Conservation (phyloP, 2,329 filamentous ascomycete species). For the Fusarium clavum region DNA sequence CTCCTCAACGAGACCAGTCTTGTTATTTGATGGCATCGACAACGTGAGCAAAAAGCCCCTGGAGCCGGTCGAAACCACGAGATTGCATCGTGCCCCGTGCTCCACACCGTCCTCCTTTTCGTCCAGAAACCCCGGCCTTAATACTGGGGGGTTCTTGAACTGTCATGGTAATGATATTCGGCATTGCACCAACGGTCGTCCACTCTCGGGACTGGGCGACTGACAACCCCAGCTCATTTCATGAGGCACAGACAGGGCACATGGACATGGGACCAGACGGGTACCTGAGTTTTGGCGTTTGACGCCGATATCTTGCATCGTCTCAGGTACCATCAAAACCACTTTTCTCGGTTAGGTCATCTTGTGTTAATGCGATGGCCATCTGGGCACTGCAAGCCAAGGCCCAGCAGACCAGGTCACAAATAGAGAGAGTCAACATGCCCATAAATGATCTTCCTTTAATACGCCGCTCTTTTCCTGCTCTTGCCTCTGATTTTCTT, state of each 20-base stretch:
- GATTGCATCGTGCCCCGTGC: constrained; percentile 44
- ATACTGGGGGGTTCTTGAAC: constrained; percentile 25
- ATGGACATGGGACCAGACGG: constrained; percentile 16
- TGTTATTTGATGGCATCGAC: constrained; percentile 24
- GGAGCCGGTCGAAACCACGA: constrained; percentile 37
- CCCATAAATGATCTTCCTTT: constrained; percentile 45
- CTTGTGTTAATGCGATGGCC: constrained; percentile 38
- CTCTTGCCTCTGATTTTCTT: constrained; percentile 49
- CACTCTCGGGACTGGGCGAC: constrained; percentile 36
- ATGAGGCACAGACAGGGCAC: constrained; percentile 25
- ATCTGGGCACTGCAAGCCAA: constrained; percentile 38
- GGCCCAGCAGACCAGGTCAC: constrained; percentile 28
- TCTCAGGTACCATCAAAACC: constrained; percentile 36
- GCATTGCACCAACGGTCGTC: constrained; percentile 45
- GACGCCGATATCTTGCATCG: constrained; percentile 25
- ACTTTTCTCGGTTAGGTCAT: constrained; percentile 35
- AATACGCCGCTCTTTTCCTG: constrained; percentile 45
- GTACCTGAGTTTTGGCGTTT: constrained; percentile 38
- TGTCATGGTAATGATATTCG: constrained; percentile 38
- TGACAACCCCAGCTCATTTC: constrained; percentile 35
- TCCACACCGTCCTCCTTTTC: constrained; percentile 47
- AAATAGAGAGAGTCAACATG: constrained; percentile 27
- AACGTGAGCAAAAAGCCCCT: constrained; percentile 29
- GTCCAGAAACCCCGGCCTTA: constrained; percentile 17
- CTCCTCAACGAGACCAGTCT: background rate